A percentile compares a stretch with the other conserved stretches of the same genome.
Evolutionary conservation across 73 alveolate genomes (phyloP).

Genomic region (Loxodes magnus): DNA sequence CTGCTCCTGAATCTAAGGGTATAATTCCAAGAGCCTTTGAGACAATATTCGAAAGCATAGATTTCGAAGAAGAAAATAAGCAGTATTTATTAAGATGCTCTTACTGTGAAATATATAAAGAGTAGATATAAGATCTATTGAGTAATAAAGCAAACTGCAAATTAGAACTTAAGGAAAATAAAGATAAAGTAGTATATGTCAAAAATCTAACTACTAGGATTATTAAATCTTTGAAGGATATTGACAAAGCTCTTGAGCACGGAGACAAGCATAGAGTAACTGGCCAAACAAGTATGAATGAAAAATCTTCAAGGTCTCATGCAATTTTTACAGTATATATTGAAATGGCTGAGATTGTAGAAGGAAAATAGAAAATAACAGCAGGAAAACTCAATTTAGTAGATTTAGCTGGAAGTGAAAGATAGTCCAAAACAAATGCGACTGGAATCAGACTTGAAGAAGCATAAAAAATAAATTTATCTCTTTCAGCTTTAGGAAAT

Average conservation of each 20-base stretch:
- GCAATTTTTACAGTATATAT: slow-evolving; percentile 80
- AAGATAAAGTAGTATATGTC: slow-evolving; percentile 69
- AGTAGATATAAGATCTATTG: slow-evolving; percentile 82
- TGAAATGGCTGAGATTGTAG: slow-evolving; percentile 61
- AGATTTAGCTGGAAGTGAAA: slow-evolving; percentile 91
- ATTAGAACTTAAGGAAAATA: slow-evolving; percentile 74
- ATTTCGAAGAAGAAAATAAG: slow-evolving; percentile 62
- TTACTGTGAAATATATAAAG: slow-evolving; percentile 92
- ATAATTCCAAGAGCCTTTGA: slow-evolving; percentile 82
- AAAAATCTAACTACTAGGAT: slow-evolving; percentile 62
- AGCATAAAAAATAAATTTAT: slow-evolving; percentile 76
- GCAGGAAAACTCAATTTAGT: slow-evolving; percentile 89
- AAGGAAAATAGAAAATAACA: slow-evolving; percentile 45
- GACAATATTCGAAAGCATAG: slow-evolving; percentile 66
- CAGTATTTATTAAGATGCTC: slow-evolving; percentile 87
- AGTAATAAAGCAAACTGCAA: slow-evolving; percentile 43
- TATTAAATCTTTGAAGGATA: slow-evolving; percentile 43
- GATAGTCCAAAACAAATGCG: slow-evolving; percentile 82
- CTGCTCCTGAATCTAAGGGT: slow-evolving; percentile 44
- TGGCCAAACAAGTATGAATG: slow-evolving; percentile 83
- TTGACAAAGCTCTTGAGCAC: slow-evolving; percentile 1
- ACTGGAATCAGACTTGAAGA: slow-evolving; percentile 83
- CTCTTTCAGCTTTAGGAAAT: slow-evolving; percentile 78
- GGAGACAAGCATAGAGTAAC: slow-evolving; percentile 31
- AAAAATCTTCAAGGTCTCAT: slow-evolving; percentile 79